Conservation (phyloP, 2,329 filamentous ascomycete genomes). For the Alternaria consortialis region DNA sequence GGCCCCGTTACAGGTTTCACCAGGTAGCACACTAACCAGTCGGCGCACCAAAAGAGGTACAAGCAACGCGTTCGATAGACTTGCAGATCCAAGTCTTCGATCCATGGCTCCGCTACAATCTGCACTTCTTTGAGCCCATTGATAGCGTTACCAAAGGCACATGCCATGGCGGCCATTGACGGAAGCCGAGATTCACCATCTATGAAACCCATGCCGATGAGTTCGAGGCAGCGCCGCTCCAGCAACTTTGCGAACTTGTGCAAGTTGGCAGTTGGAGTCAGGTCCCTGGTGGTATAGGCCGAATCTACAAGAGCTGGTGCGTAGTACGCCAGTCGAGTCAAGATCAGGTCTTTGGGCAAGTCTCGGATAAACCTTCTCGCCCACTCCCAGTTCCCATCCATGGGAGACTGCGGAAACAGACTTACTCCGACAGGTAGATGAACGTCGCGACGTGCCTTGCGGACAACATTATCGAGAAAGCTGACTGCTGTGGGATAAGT, state of each 20-base stretch:
- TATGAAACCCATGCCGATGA: constrained; percentile 11
- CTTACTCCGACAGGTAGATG: constrained; percentile 12
- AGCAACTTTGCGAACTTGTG: neutral
- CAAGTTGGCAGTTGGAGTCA: constrained; percentile 1
- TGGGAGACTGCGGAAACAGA: constrained; percentile 7
- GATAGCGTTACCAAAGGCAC: constrained; percentile 13
- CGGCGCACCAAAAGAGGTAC: constrained; percentile 25
- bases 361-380: constrained; percentile 16
- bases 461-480: constrained; percentile 9
- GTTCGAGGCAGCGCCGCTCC: constrained; percentile 3
- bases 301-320: neutral
- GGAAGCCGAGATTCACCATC: constrained; percentile 7
- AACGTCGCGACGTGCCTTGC: constrained; percentile 15
- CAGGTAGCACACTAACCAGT: constrained; percentile 22
- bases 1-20: constrained; percentile 1
- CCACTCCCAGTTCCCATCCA: constrained; percentile 6
- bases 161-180: constrained; percentile 11
- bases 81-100: constrained; percentile 15
- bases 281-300: constrained; percentile 1
- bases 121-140: constrained; percentile 16
- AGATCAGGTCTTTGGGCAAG: neutral
- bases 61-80: constrained; percentile 17
- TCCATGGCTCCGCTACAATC: neutral
- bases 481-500: neutral
- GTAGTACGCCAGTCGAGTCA: constrained; percentile 12